These are phyloP conservation scores for Psilocybe cubensis DNA, from an alignment of 768 basidiomycete species.

Conservation along the genomic window DNA sequence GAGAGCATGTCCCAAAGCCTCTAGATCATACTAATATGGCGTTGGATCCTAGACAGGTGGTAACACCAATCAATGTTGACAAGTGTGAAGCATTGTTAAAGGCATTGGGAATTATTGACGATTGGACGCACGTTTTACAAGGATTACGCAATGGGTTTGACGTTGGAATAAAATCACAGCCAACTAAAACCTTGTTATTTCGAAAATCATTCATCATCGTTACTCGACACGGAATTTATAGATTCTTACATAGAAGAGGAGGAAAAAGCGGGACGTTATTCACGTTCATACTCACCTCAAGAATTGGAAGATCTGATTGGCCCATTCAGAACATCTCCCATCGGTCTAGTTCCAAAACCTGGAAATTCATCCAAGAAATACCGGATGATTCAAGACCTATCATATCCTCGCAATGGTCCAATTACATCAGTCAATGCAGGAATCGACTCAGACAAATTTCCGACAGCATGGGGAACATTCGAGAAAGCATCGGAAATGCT, in stretches of 20 bases:
- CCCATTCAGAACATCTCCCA: constrained; percentile 41
- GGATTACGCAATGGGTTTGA: constrained; percentile 40
- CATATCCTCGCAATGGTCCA: constrained; percentile 29
- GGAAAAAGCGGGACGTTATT: constrained; percentile 15
- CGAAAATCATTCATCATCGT: constrained; percentile 36
- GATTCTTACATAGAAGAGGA: constrained; percentile 34
- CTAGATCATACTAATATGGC: no score
- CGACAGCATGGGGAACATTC: constrained; percentile 43
- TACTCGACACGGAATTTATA: constrained; percentile 32
- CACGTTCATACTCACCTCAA: constrained; percentile 13
- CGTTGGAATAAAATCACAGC: constrained; percentile 27
- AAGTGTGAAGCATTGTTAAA: constrained; percentile 17
- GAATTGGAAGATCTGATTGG: constrained; percentile 38
- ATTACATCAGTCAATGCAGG: constrained; percentile 30
- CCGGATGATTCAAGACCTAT: constrained; percentile 32
- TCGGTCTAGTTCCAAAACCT: constrained; percentile 42
- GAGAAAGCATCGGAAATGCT: constrained; percentile 23
- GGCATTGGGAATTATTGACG: constrained; percentile 16
- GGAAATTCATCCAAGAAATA: constrained; percentile 16
- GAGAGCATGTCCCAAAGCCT: constrained; percentile 18
- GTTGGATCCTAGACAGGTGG: constrained; percentile 34
- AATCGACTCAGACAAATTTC: constrained; percentile 35
- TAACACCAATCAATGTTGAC: constrained; percentile 28
- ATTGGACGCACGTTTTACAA: constrained; percentile 31
- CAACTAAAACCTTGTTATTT: constrained; percentile 27